phyloP scores from a whole-genome alignment of 1,284 basidiomycete genomes.

The Boletus smithii region DNA sequence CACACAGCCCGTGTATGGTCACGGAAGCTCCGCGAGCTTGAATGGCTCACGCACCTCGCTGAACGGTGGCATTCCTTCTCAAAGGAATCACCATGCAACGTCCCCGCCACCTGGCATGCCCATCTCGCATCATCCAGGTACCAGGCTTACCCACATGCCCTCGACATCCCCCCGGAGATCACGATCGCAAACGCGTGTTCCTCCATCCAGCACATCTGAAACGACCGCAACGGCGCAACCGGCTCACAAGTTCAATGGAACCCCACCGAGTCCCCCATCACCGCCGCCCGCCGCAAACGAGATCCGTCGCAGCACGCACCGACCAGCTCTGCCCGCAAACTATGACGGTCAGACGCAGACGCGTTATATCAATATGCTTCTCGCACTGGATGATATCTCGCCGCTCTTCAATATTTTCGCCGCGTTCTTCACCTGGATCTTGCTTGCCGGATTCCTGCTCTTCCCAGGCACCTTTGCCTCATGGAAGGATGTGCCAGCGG shows the following conservation, averaged over 20 bases:
- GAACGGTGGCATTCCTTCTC: constrained; percentile 17
- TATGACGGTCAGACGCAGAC: constrained; percentile 28
- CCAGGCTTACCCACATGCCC: constrained; percentile 2
- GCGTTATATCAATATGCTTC: constrained; percentile 33
- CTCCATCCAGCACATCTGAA: constrained; percentile 2
- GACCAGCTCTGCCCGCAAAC: constrained; percentile 25
- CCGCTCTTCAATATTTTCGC: constrained; percentile 44
- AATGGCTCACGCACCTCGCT: constrained; percentile 24
- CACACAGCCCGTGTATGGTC: constrained; percentile 28
- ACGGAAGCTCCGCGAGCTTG: constrained; percentile 22
- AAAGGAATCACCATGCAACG: constrained; percentile 11
- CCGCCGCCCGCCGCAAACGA: constrained; percentile 14
- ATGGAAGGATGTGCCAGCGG: constrained; percentile 34
- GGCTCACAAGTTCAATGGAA: constrained; percentile 4
- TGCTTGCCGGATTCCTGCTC: constrained; percentile 56
- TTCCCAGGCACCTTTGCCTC: constrained; percentile 58
- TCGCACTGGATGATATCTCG: constrained; percentile 32
- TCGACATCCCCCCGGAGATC: constrained; percentile 20
- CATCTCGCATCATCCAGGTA: constrained; percentile 5
- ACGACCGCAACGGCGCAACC: constrained; percentile 1
- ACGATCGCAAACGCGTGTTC: constrained; percentile 13
- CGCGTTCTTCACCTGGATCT: constrained; percentile 55
- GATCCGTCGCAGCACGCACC: constrained; percentile 19
- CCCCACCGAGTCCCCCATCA: not conserved
- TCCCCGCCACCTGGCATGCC: constrained; percentile 10